phyloP scores from a whole-genome alignment of 2,329 filamentous ascomycete species.

The Eutypella sp. region DNA sequence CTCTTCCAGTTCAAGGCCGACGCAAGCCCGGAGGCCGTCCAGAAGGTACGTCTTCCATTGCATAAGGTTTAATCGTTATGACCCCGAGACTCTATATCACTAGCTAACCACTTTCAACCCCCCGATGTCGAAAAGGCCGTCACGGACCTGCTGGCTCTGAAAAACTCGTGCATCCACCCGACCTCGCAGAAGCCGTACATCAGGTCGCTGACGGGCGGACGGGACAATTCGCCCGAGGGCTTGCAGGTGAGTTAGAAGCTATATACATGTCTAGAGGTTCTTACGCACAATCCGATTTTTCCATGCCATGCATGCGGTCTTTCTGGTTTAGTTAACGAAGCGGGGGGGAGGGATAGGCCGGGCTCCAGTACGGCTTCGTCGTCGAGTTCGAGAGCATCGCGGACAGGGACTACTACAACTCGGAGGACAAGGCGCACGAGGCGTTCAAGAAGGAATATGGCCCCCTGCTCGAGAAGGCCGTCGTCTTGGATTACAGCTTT shows the following conservation, averaged over 20 bases:
- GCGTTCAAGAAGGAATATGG: slow-evolving; percentile 30
- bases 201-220: slow-evolving; percentile 51
- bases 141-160: slow-evolving; percentile 48
- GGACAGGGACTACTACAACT: slow-evolving; percentile 38
- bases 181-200: slow-evolving; percentile 56
- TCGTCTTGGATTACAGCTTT: slow-evolving; percentile 32
- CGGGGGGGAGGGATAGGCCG: slow-evolving; percentile 28
- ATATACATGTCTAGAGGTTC: neutral
- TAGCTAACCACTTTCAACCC: neutral
- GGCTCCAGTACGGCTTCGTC: slow-evolving; percentile 38
- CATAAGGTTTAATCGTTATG: too few species aligned
- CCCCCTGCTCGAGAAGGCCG: slow-evolving; percentile 30
- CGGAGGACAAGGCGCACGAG: slow-evolving; percentile 33
- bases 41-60: slow-evolving; percentile 13
- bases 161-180: slow-evolving; percentile 55
- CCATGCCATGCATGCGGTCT: too few species aligned
- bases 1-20: slow-evolving; percentile 24
- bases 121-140: slow-evolving; percentile 7
- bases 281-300: too few species aligned
- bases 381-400: slow-evolving; percentile 33
- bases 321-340: too few species aligned
- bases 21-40: slow-evolving; percentile 8
- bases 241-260: slow-evolving; percentile 43
- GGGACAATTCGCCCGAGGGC: slow-evolving; percentile 58
- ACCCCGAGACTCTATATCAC: too few species aligned